These are phyloP conservation scores for Cenchrus fungigraminus DNA, from an alignment of 176 grass and related monocot genomes.

Conservation along the genomic window DNA sequence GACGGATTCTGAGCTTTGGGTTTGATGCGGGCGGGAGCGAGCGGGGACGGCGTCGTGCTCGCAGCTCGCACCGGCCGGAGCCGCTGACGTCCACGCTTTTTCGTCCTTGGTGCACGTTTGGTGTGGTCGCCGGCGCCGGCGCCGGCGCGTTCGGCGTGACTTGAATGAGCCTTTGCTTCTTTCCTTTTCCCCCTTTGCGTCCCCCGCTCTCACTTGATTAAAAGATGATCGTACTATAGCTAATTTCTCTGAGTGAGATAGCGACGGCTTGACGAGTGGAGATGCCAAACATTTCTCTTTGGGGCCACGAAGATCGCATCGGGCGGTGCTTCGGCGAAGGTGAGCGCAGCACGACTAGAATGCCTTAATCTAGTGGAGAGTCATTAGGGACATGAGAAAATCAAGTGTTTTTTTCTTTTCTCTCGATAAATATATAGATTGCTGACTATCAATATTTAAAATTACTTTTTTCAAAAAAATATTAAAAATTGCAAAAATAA, in stretches of 20 bases:
- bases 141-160: slow-evolving; percentile 14
- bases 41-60: neutral
- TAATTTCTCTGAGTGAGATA: neutral
- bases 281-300: neutral
- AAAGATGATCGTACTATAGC: neutral
- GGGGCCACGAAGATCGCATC: neutral
- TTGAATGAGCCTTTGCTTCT: neutral
- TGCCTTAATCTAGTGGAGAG: no score
- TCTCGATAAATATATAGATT: no score
- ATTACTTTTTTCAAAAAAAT: no score
- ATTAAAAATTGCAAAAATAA: neutral
- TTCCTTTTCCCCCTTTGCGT: neutral
- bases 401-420: no score
- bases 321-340: neutral
- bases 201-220: neutral
- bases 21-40: neutral
- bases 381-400: no score
- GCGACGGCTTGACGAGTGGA: neutral
- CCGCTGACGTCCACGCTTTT: neutral
- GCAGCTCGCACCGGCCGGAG: no score
- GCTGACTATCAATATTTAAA: no score
- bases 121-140: no score
- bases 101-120: neutral
- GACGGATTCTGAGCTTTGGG: neutral
- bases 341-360: neutral